phyloP scores from a whole-genome alignment of 352 stramenopile species.

The Globisporangium apiculatum region DNA sequence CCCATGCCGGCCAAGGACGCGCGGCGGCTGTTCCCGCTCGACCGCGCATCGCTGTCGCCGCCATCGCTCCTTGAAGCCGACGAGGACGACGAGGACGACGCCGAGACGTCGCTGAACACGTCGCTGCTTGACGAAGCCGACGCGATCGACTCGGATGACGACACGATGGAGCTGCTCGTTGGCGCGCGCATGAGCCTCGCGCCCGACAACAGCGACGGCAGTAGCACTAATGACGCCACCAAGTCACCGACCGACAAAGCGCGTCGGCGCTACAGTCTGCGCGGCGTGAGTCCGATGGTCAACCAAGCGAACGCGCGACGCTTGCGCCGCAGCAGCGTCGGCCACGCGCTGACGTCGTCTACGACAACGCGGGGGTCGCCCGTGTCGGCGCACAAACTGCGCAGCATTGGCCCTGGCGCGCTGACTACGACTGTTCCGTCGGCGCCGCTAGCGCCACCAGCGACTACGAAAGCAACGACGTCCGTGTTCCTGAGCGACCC shows the following conservation, averaged over 20 bases:
- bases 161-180: slow-evolving; percentile 7
- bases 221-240: too few relatives aligned
- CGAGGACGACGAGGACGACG: slow-evolving; percentile 46
- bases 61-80: slow-evolving; percentile 8
- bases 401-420: slow-evolving; percentile 10
- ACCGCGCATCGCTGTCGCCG: slow-evolving; percentile 18
- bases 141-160: slow-evolving; percentile 36
- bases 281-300: slow-evolving; percentile 74
- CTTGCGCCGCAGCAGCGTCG: slow-evolving; percentile 33
- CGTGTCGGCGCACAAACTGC: slow-evolving; percentile 12
- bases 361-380: slow-evolving; percentile 2
- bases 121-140: slow-evolving; percentile 78
- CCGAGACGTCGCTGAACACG: slow-evolving; percentile 79
- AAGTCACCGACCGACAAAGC: slow-evolving; percentile 18
- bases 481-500: slow-evolving; percentile 39
- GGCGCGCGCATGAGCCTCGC: slow-evolving; percentile 19
- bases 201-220: too few relatives aligned
- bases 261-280: slow-evolving; percentile 52
- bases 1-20: slow-evolving; percentile 61
- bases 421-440: background rate
- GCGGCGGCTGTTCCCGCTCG: slow-evolving; percentile 55
- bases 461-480: slow-evolving; percentile 13
- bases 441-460: background rate
- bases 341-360: slow-evolving; percentile 3
- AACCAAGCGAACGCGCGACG: slow-evolving; percentile 58